Evolutionary conservation across 495 filamentous ascomycete species (phyloP), one percentile per base, ranked within the genome.

Genomic region (Amphirosellinia nigrospora): DNA sequence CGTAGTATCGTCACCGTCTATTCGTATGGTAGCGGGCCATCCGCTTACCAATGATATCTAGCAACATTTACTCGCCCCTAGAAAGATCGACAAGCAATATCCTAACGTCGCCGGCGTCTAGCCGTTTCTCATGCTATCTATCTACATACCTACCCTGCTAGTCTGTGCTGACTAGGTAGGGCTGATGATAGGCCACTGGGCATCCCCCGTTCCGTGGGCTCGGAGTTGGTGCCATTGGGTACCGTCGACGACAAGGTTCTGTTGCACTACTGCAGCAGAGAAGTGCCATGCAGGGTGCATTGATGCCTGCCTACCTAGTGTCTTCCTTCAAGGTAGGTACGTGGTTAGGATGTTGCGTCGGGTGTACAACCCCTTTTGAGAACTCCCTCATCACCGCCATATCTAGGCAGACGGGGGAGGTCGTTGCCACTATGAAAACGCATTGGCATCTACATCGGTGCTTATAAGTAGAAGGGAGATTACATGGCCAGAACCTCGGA

Each of bases 21-120:
- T 38, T 32, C 16, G 26, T 58, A n/a, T n/a, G 4, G 13, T 39
- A 28, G 63, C 46, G 63, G 63, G 46, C 63, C 63, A 65, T 65
- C 63, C 63, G 63, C 63, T 11, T 65, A 21, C 63, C 63, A 65
- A 65, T 65, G 16, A 30, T 21, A 38, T 52, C 46, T 11, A 23
- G 21, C 7, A 52, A 8, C 26, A 21, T 48, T n/a, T 65, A 7
- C 6, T 41, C 6, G 4, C 23, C 43, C 30, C 61, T 48, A 64
- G 41, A 30, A 28, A 48, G 43, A 36, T 28, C 43, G 4, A 21
- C 30, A 19, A 30, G 26, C 30, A 5, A 15, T 13, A 50, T 48
- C 9, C 36, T 4, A 32, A 46, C 7, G 21, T 19, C 23, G 34
- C 16, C 23, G 23, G 30, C 16, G 16, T 53, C 13, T 5, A 30